A percentile compares a stretch with the other conserved stretches of the same genome.
These are phyloP conservation scores for Rhodosporidiobolus sp. DNA, from an alignment of 768 basidiomycete species.

Conservation along the genomic window DNA sequence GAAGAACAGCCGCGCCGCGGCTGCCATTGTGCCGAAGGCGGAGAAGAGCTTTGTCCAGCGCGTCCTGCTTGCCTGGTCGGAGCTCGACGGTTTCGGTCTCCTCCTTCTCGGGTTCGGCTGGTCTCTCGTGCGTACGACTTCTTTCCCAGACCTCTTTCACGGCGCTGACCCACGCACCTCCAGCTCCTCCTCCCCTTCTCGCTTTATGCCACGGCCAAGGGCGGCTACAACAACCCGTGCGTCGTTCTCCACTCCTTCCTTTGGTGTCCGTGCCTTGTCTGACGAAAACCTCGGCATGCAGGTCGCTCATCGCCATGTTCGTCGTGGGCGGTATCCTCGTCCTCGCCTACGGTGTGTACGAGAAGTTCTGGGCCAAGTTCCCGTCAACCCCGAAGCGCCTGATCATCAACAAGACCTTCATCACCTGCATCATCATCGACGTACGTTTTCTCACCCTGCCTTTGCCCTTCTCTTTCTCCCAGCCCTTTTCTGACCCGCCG, in stretches of 20 bases:
- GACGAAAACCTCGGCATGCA: no score
- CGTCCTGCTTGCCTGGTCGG: neutral
- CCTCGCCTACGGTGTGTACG: neutral
- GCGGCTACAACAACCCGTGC: constrained; percentile 45
- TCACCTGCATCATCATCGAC: constrained; percentile 16
- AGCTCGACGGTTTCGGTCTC: constrained; percentile 36
- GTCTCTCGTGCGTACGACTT: constrained; percentile 21
- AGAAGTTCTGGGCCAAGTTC: constrained; percentile 9
- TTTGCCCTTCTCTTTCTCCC: no score
- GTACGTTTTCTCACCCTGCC: neutral
- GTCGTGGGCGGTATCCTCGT: constrained; percentile 43
- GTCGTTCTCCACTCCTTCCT: no score
- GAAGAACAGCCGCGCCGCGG: neutral
- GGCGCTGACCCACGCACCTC: neutral
- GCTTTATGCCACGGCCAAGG: constrained; percentile 45
- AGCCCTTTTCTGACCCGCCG: neutral
- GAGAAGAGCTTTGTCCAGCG: neutral
- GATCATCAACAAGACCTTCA: constrained; percentile 19
- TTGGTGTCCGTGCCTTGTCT: no score
- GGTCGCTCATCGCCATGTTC: constrained; percentile 48
- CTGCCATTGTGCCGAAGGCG: neutral
- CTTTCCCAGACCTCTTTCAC: neutral
- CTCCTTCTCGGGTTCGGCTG: constrained; percentile 36
- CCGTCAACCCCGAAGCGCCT: constrained; percentile 30
- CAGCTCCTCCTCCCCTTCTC: constrained; percentile 39